Conservation (phyloP, 1,284 basidiomycete species). For the Heterobasidion occidentale region DNA sequence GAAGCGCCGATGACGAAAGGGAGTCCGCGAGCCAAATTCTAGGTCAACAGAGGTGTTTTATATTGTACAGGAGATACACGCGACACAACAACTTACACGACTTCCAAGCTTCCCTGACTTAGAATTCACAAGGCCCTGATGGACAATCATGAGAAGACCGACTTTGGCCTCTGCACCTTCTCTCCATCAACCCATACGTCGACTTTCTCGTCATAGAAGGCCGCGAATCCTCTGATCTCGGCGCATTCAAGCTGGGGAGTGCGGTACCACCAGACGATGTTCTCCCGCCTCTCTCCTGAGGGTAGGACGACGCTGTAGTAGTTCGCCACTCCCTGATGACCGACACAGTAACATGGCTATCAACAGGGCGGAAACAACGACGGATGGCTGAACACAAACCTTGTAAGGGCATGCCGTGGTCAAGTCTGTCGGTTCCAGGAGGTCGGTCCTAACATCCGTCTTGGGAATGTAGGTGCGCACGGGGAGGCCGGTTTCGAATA, state of each 20-base stretch:
- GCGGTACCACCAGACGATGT: constrained; percentile 60
- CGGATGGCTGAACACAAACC: constrained; percentile 24
- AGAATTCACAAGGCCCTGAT: no score
- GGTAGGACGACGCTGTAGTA: constrained; percentile 47
- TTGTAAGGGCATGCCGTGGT: constrained; percentile 57
- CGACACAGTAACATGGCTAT: background rate
- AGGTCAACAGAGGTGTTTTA: no score
- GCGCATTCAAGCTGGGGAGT: constrained; percentile 41
- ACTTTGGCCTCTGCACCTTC: constrained; percentile 3
- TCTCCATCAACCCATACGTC: constrained; percentile 55
- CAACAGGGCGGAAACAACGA: background rate
- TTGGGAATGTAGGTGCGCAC: constrained; percentile 56
- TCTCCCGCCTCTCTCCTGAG: constrained; percentile 32
- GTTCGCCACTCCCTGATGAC: constrained; percentile 45
- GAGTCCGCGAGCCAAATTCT: no score
- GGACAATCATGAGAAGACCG: no score
- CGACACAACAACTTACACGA: no score
- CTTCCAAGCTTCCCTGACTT: no score
- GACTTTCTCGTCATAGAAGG: constrained; percentile 62
- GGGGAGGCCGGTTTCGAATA: constrained; percentile 51
- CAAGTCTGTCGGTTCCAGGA: constrained; percentile 38
- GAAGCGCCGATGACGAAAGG: no score
- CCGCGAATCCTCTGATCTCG: constrained; percentile 42
- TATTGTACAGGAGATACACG: no score
- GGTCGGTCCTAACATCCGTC: constrained; percentile 43